Base-by-base conservation (phyloP, 2,329 filamentous ascomycete species). In the Fusarium irregulare region DNA sequence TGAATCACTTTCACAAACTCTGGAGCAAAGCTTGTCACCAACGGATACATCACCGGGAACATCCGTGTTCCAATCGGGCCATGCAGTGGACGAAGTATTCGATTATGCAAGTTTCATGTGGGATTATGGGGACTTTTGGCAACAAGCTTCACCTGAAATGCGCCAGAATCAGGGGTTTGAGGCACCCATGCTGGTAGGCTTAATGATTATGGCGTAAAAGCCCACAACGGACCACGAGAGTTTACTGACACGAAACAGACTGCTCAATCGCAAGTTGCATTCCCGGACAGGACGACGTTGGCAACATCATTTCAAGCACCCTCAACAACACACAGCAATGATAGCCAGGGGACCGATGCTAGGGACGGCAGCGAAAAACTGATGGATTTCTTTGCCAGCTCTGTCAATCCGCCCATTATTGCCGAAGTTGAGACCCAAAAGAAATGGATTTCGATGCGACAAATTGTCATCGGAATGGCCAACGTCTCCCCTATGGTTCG, bases 381-480 rank as follows among this genome's bases (percentile, higher is more conserved):
- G 4, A 78, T 86, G 64, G 82, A 85, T 45, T 85, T 84, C 56
- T 87, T 87, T 60, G 75, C 81, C 20, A 80, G 79, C 42, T 82
- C 84, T 4, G 80, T 84, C 18, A 83, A 83, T n/a, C 84, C 85
- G 8, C 85, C 84, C 1, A 86, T 87, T 28, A 79, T 87, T 6
- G 82, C 83, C 20, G 83, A 86, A 49, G 83, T 87, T 0, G 86
- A 87, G 68, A 84, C 83, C 9, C 82, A 84, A 56, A 84, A 83
- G 67, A 84, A 83, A 54, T 87, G 85, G 85, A 77, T 82, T 4
- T 78, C 81, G 0, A 85, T 85, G 69, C 79, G 85, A 7, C 82
- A 84, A 47, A 78, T 83, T 30, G 80, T 87, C 20, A 78, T 84
- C 2, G 78, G 81, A 4, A 85, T 87, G 81, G 81, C 84, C 6